Conservation (phyloP, 2,329 filamentous ascomycete genomes). For the Arthrobotrys megalospora region DNA sequence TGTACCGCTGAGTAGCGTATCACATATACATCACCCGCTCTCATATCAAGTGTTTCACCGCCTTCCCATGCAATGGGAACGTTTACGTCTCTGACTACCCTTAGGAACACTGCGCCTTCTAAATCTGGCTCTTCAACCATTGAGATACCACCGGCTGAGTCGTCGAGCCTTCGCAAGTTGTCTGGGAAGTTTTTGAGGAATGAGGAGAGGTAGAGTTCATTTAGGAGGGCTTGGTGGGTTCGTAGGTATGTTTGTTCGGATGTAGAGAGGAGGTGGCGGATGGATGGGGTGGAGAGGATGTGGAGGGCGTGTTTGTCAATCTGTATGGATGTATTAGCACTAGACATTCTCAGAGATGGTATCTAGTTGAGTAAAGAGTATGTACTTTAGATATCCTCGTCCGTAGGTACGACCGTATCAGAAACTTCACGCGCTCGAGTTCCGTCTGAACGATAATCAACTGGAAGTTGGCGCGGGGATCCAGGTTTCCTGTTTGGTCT, state of each 20-base stretch:
- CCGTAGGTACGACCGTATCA: slow-evolving; percentile 85
- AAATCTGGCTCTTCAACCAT: slow-evolving; percentile 93
- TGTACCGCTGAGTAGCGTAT: slow-evolving; percentile 66
- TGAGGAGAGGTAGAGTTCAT: slow-evolving; percentile 85
- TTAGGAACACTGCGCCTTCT: slow-evolving; percentile 86
- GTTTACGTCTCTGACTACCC: slow-evolving; percentile 74
- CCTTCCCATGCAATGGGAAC: slow-evolving; percentile 64
- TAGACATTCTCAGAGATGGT: neutral
- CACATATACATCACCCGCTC: slow-evolving; percentile 65
- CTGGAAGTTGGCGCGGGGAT: slow-evolving; percentile 90
- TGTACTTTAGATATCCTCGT: slow-evolving; percentile 87
- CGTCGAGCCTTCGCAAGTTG: slow-evolving; percentile 86
- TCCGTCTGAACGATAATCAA: slow-evolving; percentile 97
- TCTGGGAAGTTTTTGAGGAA: slow-evolving; percentile 88
- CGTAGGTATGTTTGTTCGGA: slow-evolving; percentile 86
- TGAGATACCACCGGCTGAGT: slow-evolving; percentile 87
- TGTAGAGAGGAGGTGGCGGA: slow-evolving; percentile 78
- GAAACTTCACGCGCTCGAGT: slow-evolving; percentile 91
- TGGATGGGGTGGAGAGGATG: slow-evolving; percentile 75
- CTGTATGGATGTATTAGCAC: slow-evolving; percentile 68
- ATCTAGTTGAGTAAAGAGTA: slow-evolving; percentile 62
- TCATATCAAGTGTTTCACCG: slow-evolving; percentile 64
- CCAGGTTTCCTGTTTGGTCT: slow-evolving; percentile 85
- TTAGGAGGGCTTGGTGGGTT: slow-evolving; percentile 85
- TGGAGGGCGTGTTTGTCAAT: slow-evolving; percentile 84